Evolutionary conservation across 2,329 filamentous ascomycete genomes (phyloP).

Genomic region (Pseudogymnoascus sp.): DNA sequence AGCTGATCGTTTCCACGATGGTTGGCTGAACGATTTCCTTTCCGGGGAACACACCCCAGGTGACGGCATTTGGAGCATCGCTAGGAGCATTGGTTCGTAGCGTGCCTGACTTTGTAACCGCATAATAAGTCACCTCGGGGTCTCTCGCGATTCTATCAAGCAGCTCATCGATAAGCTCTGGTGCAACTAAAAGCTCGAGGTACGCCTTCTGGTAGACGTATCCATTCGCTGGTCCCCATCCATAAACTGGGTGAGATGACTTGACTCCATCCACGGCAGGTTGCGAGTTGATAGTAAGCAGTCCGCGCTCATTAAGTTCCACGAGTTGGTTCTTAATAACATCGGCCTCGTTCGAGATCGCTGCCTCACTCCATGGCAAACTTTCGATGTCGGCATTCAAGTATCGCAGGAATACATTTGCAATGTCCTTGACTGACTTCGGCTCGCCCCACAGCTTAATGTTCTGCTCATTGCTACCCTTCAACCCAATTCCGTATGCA

Average conservation of each 20-base stretch:
- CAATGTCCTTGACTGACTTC: constrained; percentile 69
- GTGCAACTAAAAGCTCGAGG: constrained; percentile 81
- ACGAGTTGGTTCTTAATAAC: constrained; percentile 71
- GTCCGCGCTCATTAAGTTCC: constrained; percentile 74
- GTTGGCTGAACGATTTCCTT: constrained; percentile 99
- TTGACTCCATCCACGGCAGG: constrained; percentile 87
- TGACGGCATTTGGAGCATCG: constrained; percentile 94
- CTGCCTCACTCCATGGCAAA: constrained; percentile 89
- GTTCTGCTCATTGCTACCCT: constrained; percentile 93
- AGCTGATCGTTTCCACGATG: constrained; percentile 97
- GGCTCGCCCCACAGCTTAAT: constrained; percentile 92
- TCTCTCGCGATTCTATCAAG: constrained; percentile 71
- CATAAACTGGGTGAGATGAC: constrained; percentile 78
- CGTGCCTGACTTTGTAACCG: constrained; percentile 76
- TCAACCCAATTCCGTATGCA: constrained; percentile 86
- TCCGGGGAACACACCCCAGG: constrained; percentile 97
- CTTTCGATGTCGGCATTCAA: constrained; percentile 73
- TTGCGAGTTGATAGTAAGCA: constrained; percentile 96
- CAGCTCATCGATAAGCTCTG: constrained; percentile 70
- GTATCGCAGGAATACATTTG: constrained; percentile 78
- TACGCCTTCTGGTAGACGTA: constrained; percentile 99
- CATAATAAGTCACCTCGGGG: constrained; percentile 86
- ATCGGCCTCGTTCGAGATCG: constrained; percentile 77
- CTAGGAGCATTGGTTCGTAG: constrained; percentile 78
- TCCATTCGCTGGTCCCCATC: constrained; percentile 91